phyloP scores from a whole-genome alignment of 208 protist genomes.

The Eutreptiella sp. region DNA sequence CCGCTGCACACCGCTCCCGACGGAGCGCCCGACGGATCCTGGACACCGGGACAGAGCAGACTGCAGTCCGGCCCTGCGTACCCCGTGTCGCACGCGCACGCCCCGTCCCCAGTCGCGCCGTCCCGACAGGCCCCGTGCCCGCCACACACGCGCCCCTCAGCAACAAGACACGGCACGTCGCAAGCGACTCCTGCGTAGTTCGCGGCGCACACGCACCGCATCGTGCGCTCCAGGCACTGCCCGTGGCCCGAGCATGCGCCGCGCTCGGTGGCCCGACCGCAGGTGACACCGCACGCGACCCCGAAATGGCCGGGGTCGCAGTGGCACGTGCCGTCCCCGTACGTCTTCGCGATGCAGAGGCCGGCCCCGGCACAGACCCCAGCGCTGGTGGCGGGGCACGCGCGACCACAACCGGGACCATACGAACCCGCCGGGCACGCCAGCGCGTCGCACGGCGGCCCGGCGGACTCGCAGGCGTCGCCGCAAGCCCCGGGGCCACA shows the following conservation, averaged over 20 bases:
- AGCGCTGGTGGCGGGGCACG: background rate
- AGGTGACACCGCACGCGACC: no score
- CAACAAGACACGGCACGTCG: background rate
- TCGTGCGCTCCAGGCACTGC: no score
- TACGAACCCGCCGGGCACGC: background rate
- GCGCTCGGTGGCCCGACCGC: no score
- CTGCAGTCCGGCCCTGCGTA: conserved; percentile 22
- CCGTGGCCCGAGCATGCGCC: no score
- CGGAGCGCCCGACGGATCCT: no score
- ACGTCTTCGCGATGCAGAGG: no score
- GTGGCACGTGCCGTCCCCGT: no score
- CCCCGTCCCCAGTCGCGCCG: conserved; percentile 7
- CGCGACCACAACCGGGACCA: background rate
- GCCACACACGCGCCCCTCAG: background rate
- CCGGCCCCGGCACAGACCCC: background rate
- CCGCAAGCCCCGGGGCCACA: no score
- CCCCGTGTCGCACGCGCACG: conserved; percentile 22
- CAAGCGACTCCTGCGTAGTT: conserved; percentile 3
- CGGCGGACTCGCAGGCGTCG: conserved; percentile 22
- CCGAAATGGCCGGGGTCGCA: no score
- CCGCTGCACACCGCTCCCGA: conserved; percentile 12
- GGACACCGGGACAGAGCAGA: conserved; percentile 12
- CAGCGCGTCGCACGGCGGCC: background rate
- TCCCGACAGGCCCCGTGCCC: conserved; percentile 18
- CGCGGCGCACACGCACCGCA: no score